Conservation (phyloP, 73 alveolate genomes). For the Tetrahymena borealis region DNA sequence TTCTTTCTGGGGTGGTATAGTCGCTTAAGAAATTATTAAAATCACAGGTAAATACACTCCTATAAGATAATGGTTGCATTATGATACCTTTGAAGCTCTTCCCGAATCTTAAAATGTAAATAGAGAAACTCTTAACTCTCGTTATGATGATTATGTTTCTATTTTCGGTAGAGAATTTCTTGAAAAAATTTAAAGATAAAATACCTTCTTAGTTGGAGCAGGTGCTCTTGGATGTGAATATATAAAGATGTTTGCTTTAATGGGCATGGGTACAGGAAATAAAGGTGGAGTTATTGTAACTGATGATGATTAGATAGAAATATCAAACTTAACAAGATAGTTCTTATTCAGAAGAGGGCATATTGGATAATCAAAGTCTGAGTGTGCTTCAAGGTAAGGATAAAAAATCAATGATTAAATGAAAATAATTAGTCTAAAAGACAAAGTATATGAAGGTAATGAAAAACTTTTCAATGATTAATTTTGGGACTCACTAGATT, state of each 20-base stretch:
- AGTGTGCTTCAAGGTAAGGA: slow-evolving; percentile 67
- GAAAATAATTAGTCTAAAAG: slow-evolving; percentile 54
- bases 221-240: slow-evolving; percentile 97
- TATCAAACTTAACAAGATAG: slow-evolving; percentile 89
- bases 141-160: slow-evolving; percentile 85
- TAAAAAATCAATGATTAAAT: slow-evolving; percentile 67
- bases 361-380: slow-evolving; percentile 82
- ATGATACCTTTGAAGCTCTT: too few species aligned
- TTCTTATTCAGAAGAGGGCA: slow-evolving; percentile 81
- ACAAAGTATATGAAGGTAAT: slow-evolving; percentile 80
- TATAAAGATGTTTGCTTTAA: slow-evolving; percentile 84
- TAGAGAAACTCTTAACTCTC: slow-evolving; percentile 56
- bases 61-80: too few species aligned
- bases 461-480: slow-evolving; percentile 85
- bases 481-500: slow-evolving; percentile 87
- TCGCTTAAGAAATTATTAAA: slow-evolving; percentile 92
- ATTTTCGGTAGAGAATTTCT: slow-evolving; percentile 82
- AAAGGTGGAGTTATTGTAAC: slow-evolving; percentile 79
- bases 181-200: slow-evolving; percentile 59
- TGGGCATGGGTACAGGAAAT: slow-evolving; percentile 84
- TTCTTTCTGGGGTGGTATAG: slow-evolving; percentile 94
- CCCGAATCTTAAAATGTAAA: too few species aligned
- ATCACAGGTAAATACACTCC: slow-evolving; percentile 95
- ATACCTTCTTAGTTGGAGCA: slow-evolving; percentile 89
- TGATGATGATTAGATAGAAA: slow-evolving; percentile 92